Evolutionary conservation across 2,329 filamentous ascomycete species (phyloP), one percentile per base, ranked within the genome.

Genomic region (Neodidymelliopsis sp.): DNA sequence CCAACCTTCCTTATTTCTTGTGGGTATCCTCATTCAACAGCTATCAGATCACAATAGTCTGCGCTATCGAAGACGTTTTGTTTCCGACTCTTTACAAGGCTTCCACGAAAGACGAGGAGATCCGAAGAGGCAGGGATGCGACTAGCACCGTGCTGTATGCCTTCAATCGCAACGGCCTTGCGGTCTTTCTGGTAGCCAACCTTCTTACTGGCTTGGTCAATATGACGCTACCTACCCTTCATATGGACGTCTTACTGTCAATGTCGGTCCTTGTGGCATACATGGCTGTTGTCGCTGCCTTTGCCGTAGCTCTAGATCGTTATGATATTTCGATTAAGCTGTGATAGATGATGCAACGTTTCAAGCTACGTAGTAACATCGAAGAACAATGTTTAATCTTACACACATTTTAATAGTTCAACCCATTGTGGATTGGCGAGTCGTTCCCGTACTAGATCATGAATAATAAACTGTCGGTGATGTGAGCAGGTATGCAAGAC

Each of bases 21-120:
- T 97, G 93, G 91, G 88, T 96, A 6, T 82, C 86, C n/a, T 87
- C 90, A 2, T 97, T 94, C 79, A 99, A 97, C 76, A 87, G 84
- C 53, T 79, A 82, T n/a, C 91, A 96, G 69, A 78, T 99, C 8
- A 77, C 90, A 6, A 80, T 87, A 1, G 96, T 93, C 71, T 91
- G 86, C 64, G 69, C 86, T 11, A 81, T 94, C 18, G 93, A 99
- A 71, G 86, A 83, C 3, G 19, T 89, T 2, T 86, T 92, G 71
- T 96, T 96, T 71, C 89, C 90, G 0, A 77, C 80, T 2, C 81
- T 88, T 5, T 84, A 91, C 71, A 84, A 81, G 54, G 81, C 84
- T 2, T 73, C 74, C 1, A 74, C 73, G 48, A 76, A 72, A 43
- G 69, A 77, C 59, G 75, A 80, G 0, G 90, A 94, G 70, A 78